Conservation (phyloP, 768 basidiomycete species). For the Fibroporia radiculosa region DNA sequence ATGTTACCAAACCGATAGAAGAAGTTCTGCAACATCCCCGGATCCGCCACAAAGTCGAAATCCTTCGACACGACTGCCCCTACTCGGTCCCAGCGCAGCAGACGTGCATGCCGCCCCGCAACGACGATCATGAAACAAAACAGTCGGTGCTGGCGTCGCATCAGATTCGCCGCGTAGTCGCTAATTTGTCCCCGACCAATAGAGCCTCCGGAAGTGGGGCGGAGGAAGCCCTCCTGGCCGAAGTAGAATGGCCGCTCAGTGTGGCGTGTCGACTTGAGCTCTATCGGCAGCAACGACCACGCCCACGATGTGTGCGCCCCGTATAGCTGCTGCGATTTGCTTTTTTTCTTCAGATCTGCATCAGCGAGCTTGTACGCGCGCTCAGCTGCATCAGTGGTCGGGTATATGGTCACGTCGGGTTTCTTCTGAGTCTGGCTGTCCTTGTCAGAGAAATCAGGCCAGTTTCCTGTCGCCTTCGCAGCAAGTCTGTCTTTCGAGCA, state of each 20-base stretch:
- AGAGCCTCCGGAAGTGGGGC: not conserved
- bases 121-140: constrained; percentile 23
- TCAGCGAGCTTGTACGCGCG: not conserved
- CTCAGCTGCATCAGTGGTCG: not conserved
- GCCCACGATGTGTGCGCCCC: not conserved
- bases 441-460: not conserved
- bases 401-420: not conserved
- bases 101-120: constrained; percentile 15
- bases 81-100: constrained; percentile 25
- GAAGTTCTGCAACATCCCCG: not conserved
- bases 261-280: not conserved
- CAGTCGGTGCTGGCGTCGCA: constrained; percentile 20
- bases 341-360: not conserved
- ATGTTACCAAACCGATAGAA: not conserved
- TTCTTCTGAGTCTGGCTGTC: not conserved
- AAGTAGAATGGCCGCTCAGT: not conserved
- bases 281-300: not conserved
- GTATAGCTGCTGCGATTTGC: not conserved
- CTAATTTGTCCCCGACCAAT: not conserved
- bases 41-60: constrained; percentile 18
- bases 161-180: constrained; percentile 13
- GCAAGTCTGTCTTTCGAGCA: not conserved
- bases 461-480: not conserved
- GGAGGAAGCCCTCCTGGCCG: not conserved
- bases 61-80: constrained; percentile 22